Evolutionary conservation across 2,329 filamentous ascomycete species (phyloP), one percentile per base, ranked within the genome.

Genomic region (Calonectria hongkongensis): DNA sequence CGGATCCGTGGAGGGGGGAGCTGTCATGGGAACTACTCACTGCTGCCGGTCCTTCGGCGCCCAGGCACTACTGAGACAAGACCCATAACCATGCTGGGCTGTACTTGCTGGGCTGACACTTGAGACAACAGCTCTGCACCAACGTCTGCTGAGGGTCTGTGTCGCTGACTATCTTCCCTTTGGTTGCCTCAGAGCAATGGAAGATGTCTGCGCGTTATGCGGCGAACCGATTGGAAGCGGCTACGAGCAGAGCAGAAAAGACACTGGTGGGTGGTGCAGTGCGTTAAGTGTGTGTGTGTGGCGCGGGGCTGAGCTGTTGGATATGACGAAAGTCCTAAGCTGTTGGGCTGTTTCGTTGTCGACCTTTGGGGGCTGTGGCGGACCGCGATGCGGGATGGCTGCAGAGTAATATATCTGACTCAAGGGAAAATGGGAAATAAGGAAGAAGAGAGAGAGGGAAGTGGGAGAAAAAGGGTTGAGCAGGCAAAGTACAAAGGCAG

Each of bases 81-180:
- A 72, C 80, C 79, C 80, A 83, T 79, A 73, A 82, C 81, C 81
- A 83, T 83, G 79, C 62, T 73, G 71, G 66, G 70, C 56, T 74
- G 64, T 63, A 73, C 71, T 13, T 68, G 62, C 45, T 56, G 15
- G 21, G 21, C 69, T 63, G 69, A 50, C 47, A 30, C 39, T 70
- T 45, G 50, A 39, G 43, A 65, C 68, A 60, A 60, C 43, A 18
- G 27, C 30, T 30, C 21, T 36, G 51, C 21, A 30, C 39, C 30
- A 18, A 70, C 28, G 50, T 50, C 33, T 45, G 51, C 54, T 71
- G 64, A 67, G 63, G 18, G 60, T 60, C 41, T 54, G 13, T 63
- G 36, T 15, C 12, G 54, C 54, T 41, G 33, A 41, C 16, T 41
- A n/a, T 39, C 33, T 60, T 60, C 54, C 13, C n/a, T 18, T 51